Evolutionary conservation across 768 basidiomycete genomes (phyloP).

Genomic region (Lentinula raphanica): DNA sequence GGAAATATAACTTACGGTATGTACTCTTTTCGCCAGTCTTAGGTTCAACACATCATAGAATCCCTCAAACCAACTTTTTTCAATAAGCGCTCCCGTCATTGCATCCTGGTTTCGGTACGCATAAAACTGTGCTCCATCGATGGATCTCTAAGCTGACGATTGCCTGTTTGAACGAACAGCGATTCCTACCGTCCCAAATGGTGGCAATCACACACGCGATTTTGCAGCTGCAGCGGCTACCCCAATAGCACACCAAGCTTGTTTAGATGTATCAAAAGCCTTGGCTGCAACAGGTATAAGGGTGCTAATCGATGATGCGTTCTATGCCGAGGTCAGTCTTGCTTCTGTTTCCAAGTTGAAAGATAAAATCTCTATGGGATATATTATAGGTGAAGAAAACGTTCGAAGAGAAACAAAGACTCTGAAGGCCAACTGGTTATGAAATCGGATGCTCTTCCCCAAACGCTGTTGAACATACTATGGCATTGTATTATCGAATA

Average conservation of each 20-base stretch:
- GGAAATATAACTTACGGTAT: conserved; percentile 74
- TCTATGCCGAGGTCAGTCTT: conserved; percentile 47
- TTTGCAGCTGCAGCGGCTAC: conserved; percentile 65
- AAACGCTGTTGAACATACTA: too few relatives aligned
- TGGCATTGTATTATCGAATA: too few relatives aligned
- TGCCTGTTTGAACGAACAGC: conserved; percentile 32
- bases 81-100: conserved; percentile 53
- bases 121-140: background rate
- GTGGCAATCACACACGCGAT: conserved; percentile 72
- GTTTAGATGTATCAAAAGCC: conserved; percentile 62
- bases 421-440: background rate
- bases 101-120: conserved; percentile 66
- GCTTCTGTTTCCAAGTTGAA: background rate
- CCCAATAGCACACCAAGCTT: conserved; percentile 56
- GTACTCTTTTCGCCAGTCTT: conserved; percentile 5
- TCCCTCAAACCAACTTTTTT: too few relatives aligned
- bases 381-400: conserved; percentile 38
- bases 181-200: conserved; percentile 66
- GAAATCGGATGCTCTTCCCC: too few relatives aligned
- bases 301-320: conserved; percentile 62
- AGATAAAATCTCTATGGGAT: background rate
- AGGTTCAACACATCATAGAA: background rate
- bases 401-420: conserved; percentile 31
- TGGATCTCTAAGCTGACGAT: background rate
- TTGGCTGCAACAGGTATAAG: conserved; percentile 67